Evolutionary conservation across 1,284 basidiomycete species (phyloP).

Genomic region (Tetrapyrgos nigripes): DNA sequence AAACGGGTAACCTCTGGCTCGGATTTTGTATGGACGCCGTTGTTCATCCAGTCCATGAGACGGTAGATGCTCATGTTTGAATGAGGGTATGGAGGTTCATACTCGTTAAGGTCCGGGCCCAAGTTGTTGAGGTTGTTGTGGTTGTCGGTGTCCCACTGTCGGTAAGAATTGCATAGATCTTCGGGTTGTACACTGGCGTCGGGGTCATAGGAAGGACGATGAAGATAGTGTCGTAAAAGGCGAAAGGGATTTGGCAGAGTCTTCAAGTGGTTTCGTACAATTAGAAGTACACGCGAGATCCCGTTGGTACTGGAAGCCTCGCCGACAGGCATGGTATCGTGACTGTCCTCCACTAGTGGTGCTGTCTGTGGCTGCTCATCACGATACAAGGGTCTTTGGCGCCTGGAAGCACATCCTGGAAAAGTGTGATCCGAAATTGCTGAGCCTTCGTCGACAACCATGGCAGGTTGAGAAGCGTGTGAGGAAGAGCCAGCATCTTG

Average conservation of each 20-base stretch:
- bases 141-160: background rate
- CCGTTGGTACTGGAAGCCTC: background rate
- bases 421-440: background rate
- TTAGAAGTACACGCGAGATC: slow-evolving; percentile 18
- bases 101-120: background rate
- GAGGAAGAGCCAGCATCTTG: background rate
- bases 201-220: slow-evolving; percentile 30
- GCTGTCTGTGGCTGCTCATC: background rate
- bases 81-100: slow-evolving; percentile 25
- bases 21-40: slow-evolving; percentile 23
- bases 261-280: slow-evolving; percentile 23
- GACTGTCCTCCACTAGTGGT: background rate
- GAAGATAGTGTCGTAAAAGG: slow-evolving; percentile 22
- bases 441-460: background rate
- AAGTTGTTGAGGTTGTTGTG: background rate
- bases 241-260: slow-evolving; percentile 27
- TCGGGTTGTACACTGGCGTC: slow-evolving; percentile 18
- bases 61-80: slow-evolving; percentile 23
- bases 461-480: background rate
- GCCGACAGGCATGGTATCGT: background rate
- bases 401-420: background rate
- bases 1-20: slow-evolving; percentile 18
- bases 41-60: slow-evolving; percentile 28
- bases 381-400: background rate
- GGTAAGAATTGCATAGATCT: slow-evolving; percentile 9